phyloP scores from a whole-genome alignment of 2,329 filamentous ascomycete genomes.

The Claviceps arundinis region DNA sequence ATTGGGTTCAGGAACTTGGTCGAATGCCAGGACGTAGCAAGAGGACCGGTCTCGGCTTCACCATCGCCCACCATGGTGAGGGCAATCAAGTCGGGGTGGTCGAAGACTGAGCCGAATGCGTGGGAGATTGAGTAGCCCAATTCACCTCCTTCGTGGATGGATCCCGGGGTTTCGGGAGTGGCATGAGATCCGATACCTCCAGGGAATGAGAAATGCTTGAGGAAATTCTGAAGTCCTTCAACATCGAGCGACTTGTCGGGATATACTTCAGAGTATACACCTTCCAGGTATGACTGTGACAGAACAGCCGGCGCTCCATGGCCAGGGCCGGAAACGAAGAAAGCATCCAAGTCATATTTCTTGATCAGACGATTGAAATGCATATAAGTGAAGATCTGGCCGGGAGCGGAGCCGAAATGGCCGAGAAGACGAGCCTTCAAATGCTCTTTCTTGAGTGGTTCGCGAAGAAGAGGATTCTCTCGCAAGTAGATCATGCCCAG shows the following conservation, averaged over 20 bases:
- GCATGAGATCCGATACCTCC: constrained; percentile 67
- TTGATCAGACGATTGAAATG: constrained; percentile 74
- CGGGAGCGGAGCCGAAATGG: constrained; percentile 70
- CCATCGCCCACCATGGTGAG: constrained; percentile 70
- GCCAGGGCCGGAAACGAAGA: constrained; percentile 65
- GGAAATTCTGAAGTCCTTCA: constrained; percentile 60
- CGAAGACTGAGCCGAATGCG: constrained; percentile 65
- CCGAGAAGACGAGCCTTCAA: constrained; percentile 63
- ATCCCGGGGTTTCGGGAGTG: constrained; percentile 66
- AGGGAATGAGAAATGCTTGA: constrained; percentile 74
- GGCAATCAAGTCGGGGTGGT: constrained; percentile 61
- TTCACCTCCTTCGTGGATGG: constrained; percentile 67
- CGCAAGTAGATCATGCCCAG: constrained; percentile 71
- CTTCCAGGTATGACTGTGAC: constrained; percentile 65
- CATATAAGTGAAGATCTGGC: constrained; percentile 69
- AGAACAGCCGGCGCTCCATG: constrained; percentile 67
- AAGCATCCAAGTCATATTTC: constrained; percentile 59
- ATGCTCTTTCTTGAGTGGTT: constrained; percentile 55
- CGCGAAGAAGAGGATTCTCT: constrained; percentile 57
- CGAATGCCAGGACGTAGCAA: constrained; percentile 71
- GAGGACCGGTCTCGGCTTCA: constrained; percentile 67
- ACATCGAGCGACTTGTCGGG: constrained; percentile 57
- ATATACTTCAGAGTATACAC: constrained; percentile 65
- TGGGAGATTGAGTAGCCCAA: constrained; percentile 72
- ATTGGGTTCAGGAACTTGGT: constrained; percentile 74